These are phyloP conservation scores for Fraxinus velutina DNA, from an alignment of 305 asterid species.

Conservation along the genomic window DNA sequence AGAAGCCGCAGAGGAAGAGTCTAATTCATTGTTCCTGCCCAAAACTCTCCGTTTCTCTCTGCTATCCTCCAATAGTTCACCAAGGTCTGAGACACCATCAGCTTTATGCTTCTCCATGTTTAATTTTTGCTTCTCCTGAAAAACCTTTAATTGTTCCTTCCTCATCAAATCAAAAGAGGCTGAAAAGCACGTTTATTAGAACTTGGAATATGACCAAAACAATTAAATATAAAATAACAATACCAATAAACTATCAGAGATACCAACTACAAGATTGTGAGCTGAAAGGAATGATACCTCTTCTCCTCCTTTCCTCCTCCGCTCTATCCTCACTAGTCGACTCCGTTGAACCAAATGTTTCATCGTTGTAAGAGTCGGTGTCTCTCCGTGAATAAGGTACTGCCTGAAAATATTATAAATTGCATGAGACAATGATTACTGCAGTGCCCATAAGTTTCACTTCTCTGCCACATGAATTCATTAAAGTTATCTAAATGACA, in stretches of 20 bases:
- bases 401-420: slow-evolving; percentile 39
- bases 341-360: slow-evolving; percentile 88
- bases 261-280: slow-evolving; percentile 19
- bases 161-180: slow-evolving; percentile 91
- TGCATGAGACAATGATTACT: slow-evolving; percentile 16
- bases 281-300: slow-evolving; percentile 54
- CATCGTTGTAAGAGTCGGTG: slow-evolving; percentile 70
- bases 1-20: slow-evolving; percentile 34
- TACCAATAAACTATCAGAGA: slow-evolving; percentile 1
- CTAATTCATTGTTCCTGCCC: slow-evolving; percentile 40
- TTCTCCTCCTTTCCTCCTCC: slow-evolving; percentile 91
- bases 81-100: slow-evolving; percentile 41
- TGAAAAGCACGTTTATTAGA: slow-evolving; percentile 30
- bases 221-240: slow-evolving; percentile 11
- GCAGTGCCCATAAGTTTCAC: neutral
- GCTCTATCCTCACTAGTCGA: slow-evolving; percentile 66
- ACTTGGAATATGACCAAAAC: slow-evolving; percentile 10
- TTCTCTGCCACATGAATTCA: neutral
- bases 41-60: slow-evolving; percentile 47
- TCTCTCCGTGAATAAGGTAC: slow-evolving; percentile 66
- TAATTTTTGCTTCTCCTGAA: slow-evolving; percentile 74
- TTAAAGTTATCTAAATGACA: neutral
- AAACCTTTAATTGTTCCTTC: slow-evolving; percentile 78
- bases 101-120: slow-evolving; percentile 43
- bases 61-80: slow-evolving; percentile 36